Conservation (phyloP, 2,329 filamentous ascomycete genomes). For the Pyrenochaeta sp. region DNA sequence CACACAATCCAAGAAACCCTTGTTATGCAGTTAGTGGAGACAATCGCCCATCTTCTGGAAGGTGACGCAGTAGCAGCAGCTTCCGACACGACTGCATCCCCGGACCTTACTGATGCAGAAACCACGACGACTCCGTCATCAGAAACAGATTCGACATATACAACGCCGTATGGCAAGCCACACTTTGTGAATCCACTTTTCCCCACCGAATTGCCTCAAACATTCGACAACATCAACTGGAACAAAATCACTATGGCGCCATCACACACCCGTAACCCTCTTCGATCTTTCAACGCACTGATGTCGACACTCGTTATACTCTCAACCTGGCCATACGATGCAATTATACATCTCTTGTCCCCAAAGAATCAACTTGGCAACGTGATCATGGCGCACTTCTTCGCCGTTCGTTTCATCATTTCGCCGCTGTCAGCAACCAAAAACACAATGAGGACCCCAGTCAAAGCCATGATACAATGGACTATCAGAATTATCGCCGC, state of each 20-base stretch:
- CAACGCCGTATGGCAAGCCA: background rate
- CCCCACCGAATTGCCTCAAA: background rate
- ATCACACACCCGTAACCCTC: slow-evolving; percentile 1
- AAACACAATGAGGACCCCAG: slow-evolving; percentile 15
- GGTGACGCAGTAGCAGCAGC: background rate
- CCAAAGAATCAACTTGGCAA: slow-evolving; percentile 21
- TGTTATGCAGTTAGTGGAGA: slow-evolving; percentile 16
- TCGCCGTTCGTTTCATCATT: slow-evolving; percentile 22
- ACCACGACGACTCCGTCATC: background rate
- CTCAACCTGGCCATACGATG: slow-evolving; percentile 28
- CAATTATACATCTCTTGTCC: slow-evolving; percentile 22
- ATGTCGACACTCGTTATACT: slow-evolving; percentile 24
- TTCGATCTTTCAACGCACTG: slow-evolving; percentile 22
- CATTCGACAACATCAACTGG: slow-evolving; percentile 16
- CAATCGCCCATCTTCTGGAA: slow-evolving; percentile 18
- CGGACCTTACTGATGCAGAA: background rate
- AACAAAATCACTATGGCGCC: slow-evolving; percentile 11
- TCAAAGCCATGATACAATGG: slow-evolving; percentile 48
- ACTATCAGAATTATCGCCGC: slow-evolving; percentile 44
- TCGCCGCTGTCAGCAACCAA: slow-evolving; percentile 20
- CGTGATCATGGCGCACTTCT: slow-evolving; percentile 26
- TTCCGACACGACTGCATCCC: background rate
- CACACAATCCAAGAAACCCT: slow-evolving; percentile 23
- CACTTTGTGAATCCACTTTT: slow-evolving; percentile 17
- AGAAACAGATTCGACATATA: background rate